Percentiles rank a stretch among this genome's conserved stretches.
These are phyloP conservation scores for Naganishia cerealis DNA, from an alignment of 1,284 basidiomycete species.

Conservation along the genomic window DNA sequence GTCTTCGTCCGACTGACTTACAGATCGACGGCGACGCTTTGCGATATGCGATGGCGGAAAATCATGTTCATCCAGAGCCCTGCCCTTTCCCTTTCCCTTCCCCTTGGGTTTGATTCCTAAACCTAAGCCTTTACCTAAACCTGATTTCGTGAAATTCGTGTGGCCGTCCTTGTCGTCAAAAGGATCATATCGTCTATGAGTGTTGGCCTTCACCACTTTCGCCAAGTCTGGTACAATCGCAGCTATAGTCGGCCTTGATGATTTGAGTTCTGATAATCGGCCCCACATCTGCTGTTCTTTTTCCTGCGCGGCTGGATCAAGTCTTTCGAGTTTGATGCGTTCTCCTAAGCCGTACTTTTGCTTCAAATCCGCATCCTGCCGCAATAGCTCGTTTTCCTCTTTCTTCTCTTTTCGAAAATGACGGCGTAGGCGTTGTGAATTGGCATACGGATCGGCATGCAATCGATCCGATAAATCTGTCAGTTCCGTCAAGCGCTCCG, in stretches of 20 bases:
- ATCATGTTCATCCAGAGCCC: not conserved
- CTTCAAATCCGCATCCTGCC: conserved; percentile 68
- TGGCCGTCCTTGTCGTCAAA: conserved; percentile 35
- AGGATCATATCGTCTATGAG: conserved; percentile 47
- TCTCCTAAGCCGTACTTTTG: conserved; percentile 71
- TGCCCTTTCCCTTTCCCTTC: conserved; percentile 1
- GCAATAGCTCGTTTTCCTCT: conserved; percentile 65
- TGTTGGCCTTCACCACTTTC: conserved; percentile 36
- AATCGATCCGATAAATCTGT: conserved; percentile 70
- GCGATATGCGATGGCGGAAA: no score
- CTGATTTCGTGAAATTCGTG: not conserved
- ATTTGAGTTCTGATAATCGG: conserved; percentile 61
- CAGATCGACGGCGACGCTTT: conserved; percentile 12
- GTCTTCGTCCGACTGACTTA: not conserved
- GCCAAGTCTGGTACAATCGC: conserved; percentile 7
- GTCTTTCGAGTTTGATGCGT: conserved; percentile 58
- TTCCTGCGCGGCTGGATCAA: conserved; percentile 59
- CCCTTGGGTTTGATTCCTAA: conserved; percentile 22
- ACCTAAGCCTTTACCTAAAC: not conserved
- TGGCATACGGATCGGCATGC: conserved; percentile 78
- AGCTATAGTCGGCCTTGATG: not conserved
- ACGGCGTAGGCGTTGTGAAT: conserved; percentile 71
- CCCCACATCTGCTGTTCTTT: conserved; percentile 62
- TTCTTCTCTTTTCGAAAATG: conserved; percentile 83
- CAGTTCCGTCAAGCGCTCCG: conserved; percentile 73